Conservation (phyloP, 345 rosid species). For the Nephelium lappaceum region DNA sequence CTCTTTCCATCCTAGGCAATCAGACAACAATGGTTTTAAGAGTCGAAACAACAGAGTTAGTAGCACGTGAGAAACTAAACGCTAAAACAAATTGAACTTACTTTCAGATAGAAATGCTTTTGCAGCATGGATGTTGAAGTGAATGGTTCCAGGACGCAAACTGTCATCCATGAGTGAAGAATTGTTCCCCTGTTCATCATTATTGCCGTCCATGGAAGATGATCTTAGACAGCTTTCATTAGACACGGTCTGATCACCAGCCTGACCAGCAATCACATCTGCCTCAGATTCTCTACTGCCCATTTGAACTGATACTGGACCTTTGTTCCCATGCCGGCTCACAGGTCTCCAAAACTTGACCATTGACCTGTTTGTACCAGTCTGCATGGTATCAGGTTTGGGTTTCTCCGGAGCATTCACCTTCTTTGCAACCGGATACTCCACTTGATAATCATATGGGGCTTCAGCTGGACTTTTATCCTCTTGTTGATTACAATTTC, state of each 20-base stretch:
- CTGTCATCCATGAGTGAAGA: slow-evolving; percentile 13
- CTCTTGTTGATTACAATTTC: slow-evolving; percentile 39
- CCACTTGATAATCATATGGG: slow-evolving; percentile 38
- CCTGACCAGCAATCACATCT: slow-evolving; percentile 15
- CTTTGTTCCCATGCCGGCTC: slow-evolving; percentile 39
- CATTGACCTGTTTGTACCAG: slow-evolving; percentile 28
- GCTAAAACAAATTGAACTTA: slow-evolving; percentile 34
- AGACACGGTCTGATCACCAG: slow-evolving; percentile 20
- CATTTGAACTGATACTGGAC: slow-evolving; percentile 20
- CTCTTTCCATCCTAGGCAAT: slow-evolving; percentile 79
- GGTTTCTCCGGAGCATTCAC: slow-evolving; percentile 39
- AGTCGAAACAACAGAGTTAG: neutral
- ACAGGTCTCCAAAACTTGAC: slow-evolving; percentile 55
- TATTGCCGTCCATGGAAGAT: slow-evolving; percentile 8
- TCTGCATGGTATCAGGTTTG: slow-evolving; percentile 32
- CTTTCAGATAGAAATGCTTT: slow-evolving; percentile 78
- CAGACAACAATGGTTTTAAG: neutral
- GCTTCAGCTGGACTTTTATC: slow-evolving; percentile 34
- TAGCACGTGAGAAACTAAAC: neutral
- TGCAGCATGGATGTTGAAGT: slow-evolving; percentile 60
- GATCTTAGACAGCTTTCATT: slow-evolving; percentile 26
- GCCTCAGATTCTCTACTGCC: slow-evolving; percentile 31
- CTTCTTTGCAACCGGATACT: slow-evolving; percentile 48
- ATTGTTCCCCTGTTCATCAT: slow-evolving; percentile 20
- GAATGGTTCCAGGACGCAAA: slow-evolving; percentile 36